Evolutionary conservation across 768 basidiomycete genomes (phyloP), one percentile per base, ranked within the genome.

Genomic region (Boletales sp.): DNA sequence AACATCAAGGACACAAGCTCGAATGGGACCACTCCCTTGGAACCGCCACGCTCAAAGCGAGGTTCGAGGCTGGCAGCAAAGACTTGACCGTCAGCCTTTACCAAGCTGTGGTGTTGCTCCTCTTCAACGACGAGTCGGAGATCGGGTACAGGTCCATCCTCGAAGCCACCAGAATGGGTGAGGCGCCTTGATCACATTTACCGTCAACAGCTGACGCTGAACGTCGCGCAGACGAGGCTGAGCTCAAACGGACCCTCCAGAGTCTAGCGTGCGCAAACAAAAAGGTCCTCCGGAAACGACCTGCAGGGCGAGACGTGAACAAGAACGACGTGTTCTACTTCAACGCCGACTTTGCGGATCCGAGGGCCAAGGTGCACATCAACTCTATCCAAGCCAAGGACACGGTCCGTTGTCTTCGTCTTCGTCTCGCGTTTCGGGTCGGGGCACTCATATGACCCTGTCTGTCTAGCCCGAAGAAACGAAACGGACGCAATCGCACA

Each of bases 331-430:
- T 78, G 39, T 98, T 99, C 66, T 68, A 70, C 31, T 93, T 87
- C 73, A 96, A 97, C 65, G 72, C 78, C 30, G 82, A 82, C 9
- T 98, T 98, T 67, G 81, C 82, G 28, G 88, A 95, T 59, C 76
- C 86, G 8, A 77, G 81, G 37, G 70, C 82, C 34, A 90, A 86
- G 58, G 80, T 99, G 36, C 90, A 90, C 68, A 94, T 98, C 71
- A 95, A 94, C 62, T 90, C 94, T 18, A 95, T 99, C 43, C 96
- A 97, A 67, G 87, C 86, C 14, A 94, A 94, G 63, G 87, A 94
- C 57, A 84, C 92, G 53, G 92, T 94, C 62, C 52, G 87, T 9
- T 3, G 11, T n/a, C 17, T 33, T 38, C 13, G 33, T 47, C 39
- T 30, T 25, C 45, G 37, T 21, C 14, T 34, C 33, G 21, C 4